Evolutionary conservation across 2,329 filamentous ascomycete genomes (phyloP).

Genomic region (Sphaceloma murrayae): DNA sequence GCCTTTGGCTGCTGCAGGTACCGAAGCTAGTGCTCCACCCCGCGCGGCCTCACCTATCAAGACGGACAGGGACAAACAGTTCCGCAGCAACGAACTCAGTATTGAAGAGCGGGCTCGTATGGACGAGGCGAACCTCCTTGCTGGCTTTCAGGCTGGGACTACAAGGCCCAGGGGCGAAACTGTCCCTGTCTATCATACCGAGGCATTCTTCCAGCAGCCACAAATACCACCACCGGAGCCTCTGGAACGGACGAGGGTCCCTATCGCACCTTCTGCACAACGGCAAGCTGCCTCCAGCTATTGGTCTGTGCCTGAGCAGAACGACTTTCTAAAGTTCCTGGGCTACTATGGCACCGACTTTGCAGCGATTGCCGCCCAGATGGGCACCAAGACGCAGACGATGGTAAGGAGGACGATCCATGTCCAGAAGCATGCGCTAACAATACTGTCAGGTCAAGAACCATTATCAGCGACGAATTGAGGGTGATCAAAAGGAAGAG

Average conservation of each 20-base stretch:
- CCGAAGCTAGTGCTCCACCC: slow-evolving; percentile 1
- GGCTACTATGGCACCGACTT: slow-evolving; percentile 72
- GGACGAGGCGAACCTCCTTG: slow-evolving; percentile 28
- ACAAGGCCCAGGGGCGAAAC: slow-evolving; percentile 12
- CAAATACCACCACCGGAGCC: slow-evolving; percentile 7
- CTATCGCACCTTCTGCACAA: slow-evolving; percentile 20
- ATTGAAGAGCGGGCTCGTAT: slow-evolving; percentile 27
- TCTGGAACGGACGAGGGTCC: slow-evolving; percentile 15
- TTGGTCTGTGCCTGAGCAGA: slow-evolving; percentile 75
- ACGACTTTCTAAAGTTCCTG: slow-evolving; percentile 64
- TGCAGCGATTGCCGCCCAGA: slow-evolving; percentile 62
- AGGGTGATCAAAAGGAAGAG: slow-evolving; percentile 34
- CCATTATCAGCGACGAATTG: slow-evolving; percentile 39
- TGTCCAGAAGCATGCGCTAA: background rate
- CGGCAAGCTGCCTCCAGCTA: slow-evolving; percentile 54
- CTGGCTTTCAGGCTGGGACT: slow-evolving; percentile 24
- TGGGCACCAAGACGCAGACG: slow-evolving; percentile 76
- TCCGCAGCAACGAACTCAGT: slow-evolving; percentile 21
- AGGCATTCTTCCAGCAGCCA: slow-evolving; percentile 15
- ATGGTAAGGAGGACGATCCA: slow-evolving; percentile 51
- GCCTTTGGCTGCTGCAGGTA: slow-evolving; percentile 30
- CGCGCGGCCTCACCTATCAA: slow-evolving; percentile 28
- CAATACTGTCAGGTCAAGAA: slow-evolving; percentile 35
- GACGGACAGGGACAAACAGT: slow-evolving; percentile 26
- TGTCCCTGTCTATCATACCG: slow-evolving; percentile 17